Base-by-base conservation (phyloP, 1,284 basidiomycete genomes). In the Bondarzewia mesenterica region DNA sequence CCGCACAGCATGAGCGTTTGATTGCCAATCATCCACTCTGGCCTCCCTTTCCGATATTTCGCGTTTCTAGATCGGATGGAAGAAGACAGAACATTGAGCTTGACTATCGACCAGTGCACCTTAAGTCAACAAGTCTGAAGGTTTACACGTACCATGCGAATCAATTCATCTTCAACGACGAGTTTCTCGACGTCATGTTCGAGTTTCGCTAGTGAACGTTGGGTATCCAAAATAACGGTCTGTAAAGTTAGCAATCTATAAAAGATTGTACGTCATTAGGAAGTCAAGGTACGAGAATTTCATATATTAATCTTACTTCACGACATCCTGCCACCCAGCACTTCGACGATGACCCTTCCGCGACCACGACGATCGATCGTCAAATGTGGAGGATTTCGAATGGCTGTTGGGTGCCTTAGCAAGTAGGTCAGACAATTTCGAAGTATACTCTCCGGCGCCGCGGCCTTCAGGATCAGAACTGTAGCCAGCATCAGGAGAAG, bases 201-300 rank as follows among this genome's bases (percentile, higher is more conserved):
- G 20, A 86, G 66, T 35, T 78, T 70, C 20, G 60, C 66, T 2
- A 90, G 70, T 6, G 78, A 82, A 36, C 65, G 64, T 57, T 81
- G 67, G n/a, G 80, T 82, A 56, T 90, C 88, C 27, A 70, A 59
- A 47, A 92, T 78, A 46, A 75, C 77, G 20, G 79, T 70, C 57
- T 90, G 86, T 26, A 89, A 62, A 47, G 77, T 81, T 36, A 80
- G 80, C 23, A 92, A 68, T 60, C 89, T 91, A 51, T 23, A 20
- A 7, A 43, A n/a, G 20, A 40, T 14, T 18, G 10, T 40, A 40
- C 20, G 38, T 40, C 16, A 18, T 15, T 22, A 8, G 10, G 32
- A 35, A 35, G 32, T 8, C n/a, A n/a, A 35, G n/a, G n/a, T n/a
- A n/a, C n/a, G n/a, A n/a, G n/a, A n/a, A n/a, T n/a, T n/a, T n/a